A percentile compares a stretch with the other conserved stretches of the same genome.
Evolutionary conservation across 768 basidiomycete species (phyloP).

Genomic region (Suillus subaureus): DNA sequence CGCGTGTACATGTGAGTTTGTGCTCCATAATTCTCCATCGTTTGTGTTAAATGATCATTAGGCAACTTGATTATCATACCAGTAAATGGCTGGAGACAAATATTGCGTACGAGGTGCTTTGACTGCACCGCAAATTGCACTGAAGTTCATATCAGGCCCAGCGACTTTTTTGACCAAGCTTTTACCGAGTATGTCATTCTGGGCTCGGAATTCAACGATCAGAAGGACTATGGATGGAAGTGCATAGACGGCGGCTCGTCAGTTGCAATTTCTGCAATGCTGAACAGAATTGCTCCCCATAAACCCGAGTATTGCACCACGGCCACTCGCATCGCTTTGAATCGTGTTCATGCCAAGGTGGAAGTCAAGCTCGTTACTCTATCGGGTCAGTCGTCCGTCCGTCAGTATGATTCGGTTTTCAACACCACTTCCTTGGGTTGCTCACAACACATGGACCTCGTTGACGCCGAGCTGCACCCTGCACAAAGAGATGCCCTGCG

Average conservation of each 20-base stretch:
- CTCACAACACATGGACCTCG: not conserved
- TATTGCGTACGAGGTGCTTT: not conserved
- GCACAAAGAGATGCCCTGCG: not conserved
- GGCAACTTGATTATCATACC: slow-evolving; percentile 4
- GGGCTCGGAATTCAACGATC: not conserved
- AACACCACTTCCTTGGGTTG: not conserved
- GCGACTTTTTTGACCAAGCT: not conserved
- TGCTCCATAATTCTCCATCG: not conserved
- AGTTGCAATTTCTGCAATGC: slow-evolving; percentile 2
- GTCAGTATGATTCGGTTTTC: slow-evolving; percentile 1
- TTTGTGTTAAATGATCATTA: not conserved
- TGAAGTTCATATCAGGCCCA: not conserved
- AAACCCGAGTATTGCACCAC: not conserved
- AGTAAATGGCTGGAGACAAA: slow-evolving; percentile 1
- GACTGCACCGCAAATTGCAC: not conserved
- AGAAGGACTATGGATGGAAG: not conserved
- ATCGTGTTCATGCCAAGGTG: not conserved
- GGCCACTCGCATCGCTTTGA: not conserved
- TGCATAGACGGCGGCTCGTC: not conserved
- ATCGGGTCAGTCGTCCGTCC: not conserved
- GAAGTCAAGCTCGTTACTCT: not conserved
- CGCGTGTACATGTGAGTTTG: not conserved
- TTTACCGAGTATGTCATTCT: slow-evolving; percentile 1
- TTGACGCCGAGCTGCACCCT: not conserved
- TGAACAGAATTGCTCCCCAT: slow-evolving; percentile 1